Conservation (phyloP, 768 basidiomycete genomes). For the Vararia minispora region DNA sequence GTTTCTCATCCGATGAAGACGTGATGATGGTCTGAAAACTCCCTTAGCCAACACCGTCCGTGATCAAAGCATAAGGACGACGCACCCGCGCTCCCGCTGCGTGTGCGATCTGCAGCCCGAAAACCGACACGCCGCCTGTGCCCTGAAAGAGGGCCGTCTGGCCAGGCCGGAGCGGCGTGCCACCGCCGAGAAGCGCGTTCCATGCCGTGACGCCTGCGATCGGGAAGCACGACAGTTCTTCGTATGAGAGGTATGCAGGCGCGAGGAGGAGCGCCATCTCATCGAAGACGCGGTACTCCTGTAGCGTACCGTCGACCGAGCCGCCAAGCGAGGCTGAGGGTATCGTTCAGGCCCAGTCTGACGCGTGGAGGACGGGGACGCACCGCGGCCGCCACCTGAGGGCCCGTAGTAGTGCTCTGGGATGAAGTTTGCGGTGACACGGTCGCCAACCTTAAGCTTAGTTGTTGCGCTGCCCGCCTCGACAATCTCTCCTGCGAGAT, state of each 20-base stretch:
- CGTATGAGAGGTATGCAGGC: constrained; percentile 46
- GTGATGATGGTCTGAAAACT: constrained; percentile 40
- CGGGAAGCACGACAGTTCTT: constrained; percentile 57
- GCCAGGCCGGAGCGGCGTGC: constrained; percentile 42
- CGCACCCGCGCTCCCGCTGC: constrained; percentile 36
- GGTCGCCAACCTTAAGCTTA: constrained; percentile 37
- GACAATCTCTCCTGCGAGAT: constrained; percentile 45
- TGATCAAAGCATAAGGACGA: background rate
- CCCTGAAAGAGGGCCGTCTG: constrained; percentile 46
- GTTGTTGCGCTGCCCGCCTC: constrained; percentile 24
- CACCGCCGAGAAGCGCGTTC: constrained; percentile 40
- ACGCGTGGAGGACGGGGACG: too few relatives aligned
- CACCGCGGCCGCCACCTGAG: background rate
- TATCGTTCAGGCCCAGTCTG: too few relatives aligned
- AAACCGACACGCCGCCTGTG: constrained; percentile 49
- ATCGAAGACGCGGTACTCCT: constrained; percentile 42
- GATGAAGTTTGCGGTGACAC: constrained; percentile 21
- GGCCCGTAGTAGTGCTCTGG: background rate
- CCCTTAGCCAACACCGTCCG: too few relatives aligned
- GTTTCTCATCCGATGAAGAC: constrained; percentile 56
- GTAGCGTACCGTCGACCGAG: constrained; percentile 38
- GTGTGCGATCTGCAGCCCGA: constrained; percentile 49
- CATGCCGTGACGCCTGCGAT: constrained; percentile 56
- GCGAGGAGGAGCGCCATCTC: constrained; percentile 30
- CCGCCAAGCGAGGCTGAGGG: constrained; percentile 28